These are phyloP conservation scores for Colletotrichum tamarilloi DNA, from an alignment of 2,329 filamentous ascomycete species.

Conservation along the genomic window DNA sequence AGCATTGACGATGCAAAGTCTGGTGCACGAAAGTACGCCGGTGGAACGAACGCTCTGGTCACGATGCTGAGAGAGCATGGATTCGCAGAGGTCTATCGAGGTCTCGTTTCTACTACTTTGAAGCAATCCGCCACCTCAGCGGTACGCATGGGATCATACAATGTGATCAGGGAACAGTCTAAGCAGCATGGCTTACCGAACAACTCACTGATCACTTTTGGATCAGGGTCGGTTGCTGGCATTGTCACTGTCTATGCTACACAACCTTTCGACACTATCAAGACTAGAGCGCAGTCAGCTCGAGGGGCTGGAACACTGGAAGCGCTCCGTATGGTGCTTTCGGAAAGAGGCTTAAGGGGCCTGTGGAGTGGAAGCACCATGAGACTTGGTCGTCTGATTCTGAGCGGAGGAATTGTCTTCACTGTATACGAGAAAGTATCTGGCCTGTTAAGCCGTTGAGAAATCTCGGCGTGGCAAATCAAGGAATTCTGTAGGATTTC, in stretches of 20 bases:
- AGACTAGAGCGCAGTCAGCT: conserved; percentile 71
- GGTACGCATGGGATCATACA: conserved; percentile 61
- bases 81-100: conserved; percentile 55
- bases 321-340: conserved; percentile 63
- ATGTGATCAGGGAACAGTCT: conserved; percentile 52
- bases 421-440: conserved; percentile 70
- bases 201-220: conserved; percentile 61
- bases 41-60: conserved; percentile 45
- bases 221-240: conserved; percentile 70
- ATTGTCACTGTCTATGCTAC: conserved; percentile 69
- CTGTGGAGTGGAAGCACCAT: conserved; percentile 78
- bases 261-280: conserved; percentile 72
- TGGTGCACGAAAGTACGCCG: conserved; percentile 41
- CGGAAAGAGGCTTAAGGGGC: conserved; percentile 67
- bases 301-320: conserved; percentile 67
- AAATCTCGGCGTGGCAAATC: not conserved
- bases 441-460: conserved; percentile 48
- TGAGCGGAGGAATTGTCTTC: conserved; percentile 75
- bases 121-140: conserved; percentile 61
- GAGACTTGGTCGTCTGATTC: conserved; percentile 71
- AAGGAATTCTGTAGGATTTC: too few species aligned
- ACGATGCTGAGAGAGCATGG: conserved; percentile 52
- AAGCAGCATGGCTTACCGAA: conserved; percentile 36
- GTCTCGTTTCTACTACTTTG: conserved; percentile 55
- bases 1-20: conserved; percentile 51